Evolutionary conservation across 106 monocot species (phyloP).

Genomic region (Narthecium ossifragum): DNA sequence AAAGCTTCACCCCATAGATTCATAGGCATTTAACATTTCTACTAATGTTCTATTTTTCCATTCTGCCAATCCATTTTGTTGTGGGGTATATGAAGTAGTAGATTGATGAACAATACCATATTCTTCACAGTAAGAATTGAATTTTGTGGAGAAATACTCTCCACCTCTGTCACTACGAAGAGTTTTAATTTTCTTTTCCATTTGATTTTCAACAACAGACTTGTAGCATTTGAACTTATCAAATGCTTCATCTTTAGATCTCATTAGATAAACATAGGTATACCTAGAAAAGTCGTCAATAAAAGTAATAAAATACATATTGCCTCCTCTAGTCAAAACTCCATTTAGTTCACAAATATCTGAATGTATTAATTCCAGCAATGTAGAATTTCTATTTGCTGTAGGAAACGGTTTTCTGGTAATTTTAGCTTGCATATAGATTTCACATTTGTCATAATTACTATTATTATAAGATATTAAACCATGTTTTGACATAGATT

Average conservation of each 20-base stretch:
- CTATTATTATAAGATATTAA: background rate
- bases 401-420: slow-evolving; percentile 3
- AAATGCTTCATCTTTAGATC: too few relatives aligned
- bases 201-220: slow-evolving; percentile 7
- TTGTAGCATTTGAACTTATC: slow-evolving; percentile 11
- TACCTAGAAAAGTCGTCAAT: too few relatives aligned
- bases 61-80: slow-evolving; percentile 18
- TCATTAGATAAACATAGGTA: too few relatives aligned
- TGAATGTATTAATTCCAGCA: slow-evolving; percentile 9
- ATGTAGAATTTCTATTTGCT: background rate
- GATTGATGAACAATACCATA: slow-evolving; percentile 8
- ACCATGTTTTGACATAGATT: slow-evolving; percentile 13
- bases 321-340: background rate
- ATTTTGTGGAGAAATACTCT: slow-evolving; percentile 7
- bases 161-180: slow-evolving; percentile 11
- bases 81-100: background rate
- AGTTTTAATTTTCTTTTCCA: slow-evolving; percentile 12
- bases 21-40: slow-evolving; percentile 1
- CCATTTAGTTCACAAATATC: slow-evolving; percentile 21
- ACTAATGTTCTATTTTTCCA: slow-evolving; percentile 1
- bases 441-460: slow-evolving; percentile 11
- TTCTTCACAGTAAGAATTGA: slow-evolving; percentile 1
- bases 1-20: slow-evolving; percentile 16
- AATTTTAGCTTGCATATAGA: background rate
- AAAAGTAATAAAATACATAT: too few relatives aligned